phyloP scores from a whole-genome alignment of 192 early-diverging fungal genomes.

The Coemansia sp. region DNA sequence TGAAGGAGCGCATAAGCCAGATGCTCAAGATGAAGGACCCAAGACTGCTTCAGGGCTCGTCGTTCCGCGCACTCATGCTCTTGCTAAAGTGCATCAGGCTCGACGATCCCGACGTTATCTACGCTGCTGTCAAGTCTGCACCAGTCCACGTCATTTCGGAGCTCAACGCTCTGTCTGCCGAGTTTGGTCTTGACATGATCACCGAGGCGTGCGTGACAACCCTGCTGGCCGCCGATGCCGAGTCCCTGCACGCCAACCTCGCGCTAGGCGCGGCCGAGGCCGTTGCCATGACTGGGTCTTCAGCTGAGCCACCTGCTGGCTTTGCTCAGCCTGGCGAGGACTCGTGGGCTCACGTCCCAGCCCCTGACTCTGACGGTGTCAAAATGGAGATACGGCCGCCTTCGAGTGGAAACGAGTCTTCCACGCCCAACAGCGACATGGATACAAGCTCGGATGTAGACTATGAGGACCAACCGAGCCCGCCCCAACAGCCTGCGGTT shows the following conservation, averaged over 20 bases:
- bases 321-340: background rate
- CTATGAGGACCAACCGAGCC: constrained; percentile 6
- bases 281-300: background rate
- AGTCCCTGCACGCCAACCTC: background rate
- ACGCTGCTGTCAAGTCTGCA: constrained; percentile 7
- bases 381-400: constrained; percentile 13
- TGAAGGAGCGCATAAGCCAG: constrained; percentile 21
- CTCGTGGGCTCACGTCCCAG: background rate
- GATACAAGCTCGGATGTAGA: constrained; percentile 43
- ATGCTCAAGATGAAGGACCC: constrained; percentile 31
- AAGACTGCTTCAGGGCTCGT: constrained; percentile 28
- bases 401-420: background rate
- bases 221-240: constrained; percentile 3
- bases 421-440: constrained; percentile 36
- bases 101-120: constrained; percentile 25
- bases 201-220: constrained; percentile 29
- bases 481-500: background rate
- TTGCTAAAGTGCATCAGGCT: constrained; percentile 38
- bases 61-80: constrained; percentile 36
- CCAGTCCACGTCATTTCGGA: constrained; percentile 20
- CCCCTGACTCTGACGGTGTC: background rate
- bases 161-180: constrained; percentile 33
- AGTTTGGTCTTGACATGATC: constrained; percentile 32
- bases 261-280: background rate
- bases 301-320: background rate